Conservation (phyloP, 345 rosid species). For the Rubroshorea leprosula region DNA sequence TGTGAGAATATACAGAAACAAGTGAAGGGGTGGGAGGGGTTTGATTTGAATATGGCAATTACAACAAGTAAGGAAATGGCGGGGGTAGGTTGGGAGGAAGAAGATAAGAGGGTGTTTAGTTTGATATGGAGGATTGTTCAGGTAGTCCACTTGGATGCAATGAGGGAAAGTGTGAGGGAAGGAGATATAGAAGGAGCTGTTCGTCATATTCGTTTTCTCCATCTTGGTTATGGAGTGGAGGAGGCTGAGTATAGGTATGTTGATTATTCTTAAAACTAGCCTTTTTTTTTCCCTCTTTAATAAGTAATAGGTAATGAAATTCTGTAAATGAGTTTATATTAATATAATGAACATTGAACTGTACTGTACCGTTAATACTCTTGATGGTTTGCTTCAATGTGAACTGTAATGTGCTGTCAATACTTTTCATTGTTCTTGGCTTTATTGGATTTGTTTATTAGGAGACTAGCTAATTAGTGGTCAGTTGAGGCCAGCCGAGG, state of each 20-base stretch:
- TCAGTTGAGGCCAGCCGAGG: neutral
- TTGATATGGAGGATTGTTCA: conserved; percentile 59
- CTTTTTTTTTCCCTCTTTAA: too few relatives aligned
- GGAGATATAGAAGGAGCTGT: conserved; percentile 54
- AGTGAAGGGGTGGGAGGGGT: conserved; percentile 38
- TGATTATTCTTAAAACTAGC: too few relatives aligned
- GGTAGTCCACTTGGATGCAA: conserved; percentile 68
- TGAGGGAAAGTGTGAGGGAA: conserved; percentile 33
- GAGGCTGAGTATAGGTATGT: conserved; percentile 27
- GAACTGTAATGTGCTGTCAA: too few relatives aligned
- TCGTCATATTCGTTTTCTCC: conserved; percentile 20
- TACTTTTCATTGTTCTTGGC: too few relatives aligned
- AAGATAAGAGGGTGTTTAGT: conserved; percentile 41
- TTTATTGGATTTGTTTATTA: too few relatives aligned
- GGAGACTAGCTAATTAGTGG: too few relatives aligned
- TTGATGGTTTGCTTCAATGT: too few relatives aligned
- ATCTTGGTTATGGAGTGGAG: conserved; percentile 27
- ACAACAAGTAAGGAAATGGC: conserved; percentile 30
- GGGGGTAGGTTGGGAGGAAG: conserved; percentile 31
- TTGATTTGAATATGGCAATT: conserved; percentile 37
- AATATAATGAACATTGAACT: too few relatives aligned
- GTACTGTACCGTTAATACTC: too few relatives aligned
- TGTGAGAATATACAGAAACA: conserved; percentile 71
- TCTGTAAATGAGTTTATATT: too few relatives aligned
- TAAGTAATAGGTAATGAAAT: too few relatives aligned